These are phyloP conservation scores for Colletotrichum trifolii DNA, from an alignment of 2,329 filamentous ascomycete species.

Conservation along the genomic window DNA sequence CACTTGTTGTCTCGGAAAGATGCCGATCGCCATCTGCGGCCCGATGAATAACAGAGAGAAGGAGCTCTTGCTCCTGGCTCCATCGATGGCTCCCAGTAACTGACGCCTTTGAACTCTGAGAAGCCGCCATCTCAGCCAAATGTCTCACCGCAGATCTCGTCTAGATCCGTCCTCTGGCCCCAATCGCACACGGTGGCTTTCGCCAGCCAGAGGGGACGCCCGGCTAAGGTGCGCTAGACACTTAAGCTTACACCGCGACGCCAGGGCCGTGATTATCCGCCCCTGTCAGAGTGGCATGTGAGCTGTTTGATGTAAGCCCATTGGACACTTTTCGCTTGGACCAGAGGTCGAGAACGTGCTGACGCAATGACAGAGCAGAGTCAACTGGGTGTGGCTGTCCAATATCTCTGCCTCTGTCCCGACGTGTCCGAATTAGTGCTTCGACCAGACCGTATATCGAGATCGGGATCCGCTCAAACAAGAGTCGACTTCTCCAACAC, in stretches of 20 bases:
- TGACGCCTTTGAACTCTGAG: neutral
- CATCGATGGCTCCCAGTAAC: neutral
- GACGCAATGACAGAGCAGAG: too few relatives aligned
- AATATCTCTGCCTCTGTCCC: too few relatives aligned
- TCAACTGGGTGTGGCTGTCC: too few relatives aligned
- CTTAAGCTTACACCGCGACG: slow-evolving; percentile 28
- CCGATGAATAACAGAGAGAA: too few relatives aligned
- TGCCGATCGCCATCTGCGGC: too few relatives aligned
- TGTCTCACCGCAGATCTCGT: slow-evolving; percentile 24
- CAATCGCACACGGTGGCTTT: neutral
- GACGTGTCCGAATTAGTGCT: too few relatives aligned
- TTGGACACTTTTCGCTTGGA: slow-evolving; percentile 11
- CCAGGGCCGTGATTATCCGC: slow-evolving; percentile 11
- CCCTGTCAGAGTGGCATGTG: slow-evolving; percentile 26
- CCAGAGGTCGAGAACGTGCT: neutral
- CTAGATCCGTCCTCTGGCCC: slow-evolving; percentile 18
- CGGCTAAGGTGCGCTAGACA: neutral
- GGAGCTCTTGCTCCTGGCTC: too few relatives aligned
- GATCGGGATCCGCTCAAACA: too few relatives aligned
- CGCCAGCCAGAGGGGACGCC: slow-evolving; percentile 6
- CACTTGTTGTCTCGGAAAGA: too few relatives aligned
- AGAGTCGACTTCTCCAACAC: too few relatives aligned
- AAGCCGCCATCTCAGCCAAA: neutral
- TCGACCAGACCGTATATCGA: too few relatives aligned
- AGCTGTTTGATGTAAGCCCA: slow-evolving; percentile 35